Percentiles rank a stretch among this genome's conserved stretches.
Evolutionary conservation across 2,329 filamentous ascomycete species (phyloP).

Genomic region (Aspergillus eucalypticola): DNA sequence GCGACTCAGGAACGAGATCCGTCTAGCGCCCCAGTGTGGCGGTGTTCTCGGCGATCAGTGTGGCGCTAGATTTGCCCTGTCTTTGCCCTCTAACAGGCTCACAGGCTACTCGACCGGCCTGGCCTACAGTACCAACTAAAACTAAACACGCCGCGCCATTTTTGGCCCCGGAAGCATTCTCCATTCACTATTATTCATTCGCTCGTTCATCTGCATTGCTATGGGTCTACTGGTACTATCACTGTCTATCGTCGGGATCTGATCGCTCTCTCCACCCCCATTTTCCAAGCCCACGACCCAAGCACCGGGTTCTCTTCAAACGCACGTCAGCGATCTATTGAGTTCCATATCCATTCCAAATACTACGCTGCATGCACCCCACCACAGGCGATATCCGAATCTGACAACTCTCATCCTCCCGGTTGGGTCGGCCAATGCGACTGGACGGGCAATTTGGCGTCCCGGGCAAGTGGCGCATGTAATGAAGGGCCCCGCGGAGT

Average conservation of each 20-base stretch:
- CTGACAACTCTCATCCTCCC: not conserved
- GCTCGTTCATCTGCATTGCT: not conserved
- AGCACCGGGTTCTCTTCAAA: slow-evolving; percentile 20
- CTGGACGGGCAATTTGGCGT: not conserved
- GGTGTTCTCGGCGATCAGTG: not conserved
- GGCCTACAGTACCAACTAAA: not conserved
- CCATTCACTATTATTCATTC: not conserved
- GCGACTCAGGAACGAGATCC: slow-evolving; percentile 1
- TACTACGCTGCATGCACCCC: slow-evolving; percentile 7
- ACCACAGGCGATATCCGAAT: slow-evolving; percentile 6
- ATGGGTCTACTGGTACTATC: not conserved
- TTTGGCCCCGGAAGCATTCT: not conserved
- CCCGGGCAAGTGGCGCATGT: not conserved
- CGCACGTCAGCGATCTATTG: slow-evolving; percentile 20
- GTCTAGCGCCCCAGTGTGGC: not conserved
- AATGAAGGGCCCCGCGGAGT: not conserved
- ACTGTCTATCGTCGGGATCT: slow-evolving; percentile 3
- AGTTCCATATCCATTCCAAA: slow-evolving; percentile 21
- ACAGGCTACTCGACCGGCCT: not conserved
- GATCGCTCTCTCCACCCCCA: not conserved
- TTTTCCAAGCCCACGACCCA: slow-evolving; percentile 13
- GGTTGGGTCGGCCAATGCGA: not conserved
- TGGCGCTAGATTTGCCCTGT: not conserved
- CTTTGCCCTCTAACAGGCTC: not conserved
- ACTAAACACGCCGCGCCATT: not conserved